Evolutionary conservation across 768 basidiomycete species (phyloP).

Genomic region (Serendipita indica): DNA sequence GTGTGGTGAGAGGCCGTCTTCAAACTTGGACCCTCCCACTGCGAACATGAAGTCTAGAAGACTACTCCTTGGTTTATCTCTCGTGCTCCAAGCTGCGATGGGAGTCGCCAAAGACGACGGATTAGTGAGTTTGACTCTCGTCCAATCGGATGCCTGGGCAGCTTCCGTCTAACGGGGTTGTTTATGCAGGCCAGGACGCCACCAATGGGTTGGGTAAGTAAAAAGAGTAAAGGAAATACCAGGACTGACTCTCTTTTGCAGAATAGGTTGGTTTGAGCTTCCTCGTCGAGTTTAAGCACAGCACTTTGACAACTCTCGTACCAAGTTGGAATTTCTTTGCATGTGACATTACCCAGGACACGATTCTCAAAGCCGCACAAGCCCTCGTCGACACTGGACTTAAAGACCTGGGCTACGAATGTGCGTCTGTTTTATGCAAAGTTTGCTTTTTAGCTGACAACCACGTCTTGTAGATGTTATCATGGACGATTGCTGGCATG

Average conservation of each 20-base stretch:
- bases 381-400: conserved; percentile 23
- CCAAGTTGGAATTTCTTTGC: conserved; percentile 25
- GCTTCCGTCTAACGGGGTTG: not conserved
- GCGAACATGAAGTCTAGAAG: not conserved
- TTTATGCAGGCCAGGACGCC: not conserved
- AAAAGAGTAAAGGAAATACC: not conserved
- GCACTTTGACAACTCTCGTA: not conserved
- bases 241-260: not conserved
- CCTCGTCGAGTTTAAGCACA: not conserved
- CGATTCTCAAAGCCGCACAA: conserved; percentile 24
- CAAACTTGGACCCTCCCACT: not conserved
- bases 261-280: not conserved
- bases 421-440: conserved; percentile 16
- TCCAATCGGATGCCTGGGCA: not conserved
- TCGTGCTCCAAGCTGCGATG: not conserved
- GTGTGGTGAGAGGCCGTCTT: not conserved
- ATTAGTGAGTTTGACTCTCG: not conserved
- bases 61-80: not conserved
- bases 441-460: not conserved
- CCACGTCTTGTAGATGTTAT: conserved; percentile 21
- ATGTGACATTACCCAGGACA: conserved; percentile 25
- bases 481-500: conserved; percentile 29
- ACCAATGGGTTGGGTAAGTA: not conserved
- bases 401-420: conserved; percentile 25
- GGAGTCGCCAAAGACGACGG: conserved; percentile 2